Evolutionary conservation across 169 alveolate species (phyloP), one percentile per base, ranked within the genome.

Genomic region (Eimeria maxima): DNA sequence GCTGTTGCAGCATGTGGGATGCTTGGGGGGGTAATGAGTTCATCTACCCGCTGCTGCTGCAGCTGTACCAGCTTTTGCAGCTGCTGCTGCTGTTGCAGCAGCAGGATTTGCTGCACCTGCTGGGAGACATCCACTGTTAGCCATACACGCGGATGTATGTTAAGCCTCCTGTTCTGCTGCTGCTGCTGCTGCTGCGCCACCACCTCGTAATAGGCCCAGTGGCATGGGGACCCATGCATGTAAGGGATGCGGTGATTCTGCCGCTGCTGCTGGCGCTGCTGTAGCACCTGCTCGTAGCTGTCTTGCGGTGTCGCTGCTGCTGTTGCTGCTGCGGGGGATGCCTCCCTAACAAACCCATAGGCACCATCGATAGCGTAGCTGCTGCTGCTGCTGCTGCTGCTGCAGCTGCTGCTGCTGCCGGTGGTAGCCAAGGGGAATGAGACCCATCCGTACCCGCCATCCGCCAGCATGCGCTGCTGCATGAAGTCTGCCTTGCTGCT

Each of bases 171-270:
- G 73, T 24, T 69, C 27, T n/a, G 53, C 87, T 2, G 73, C 71
- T 45, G 90, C 73, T 81, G 90, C 90, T 18, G 71, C 90, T 50
- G 60, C 60, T 53, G 60, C 60, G 0, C 90, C 38, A 42, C 88
- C 38, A 78, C 88, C 42, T 78, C 88, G 33, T 45, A 78, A 45
- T 38, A 78, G 63, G 29, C 88, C 88, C 88, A 78, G 65, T 45
- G 63, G 63, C 88, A 78, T 63, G 90, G 90, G 27, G 90, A 42
- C 8, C 90, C 90, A 24, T 81, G 90, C 73, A 47, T 24, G 73
- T 81, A 38, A 24, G 90, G 73, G 55, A n/a, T 81, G 90, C 73
- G 90, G 24, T 53, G 42, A 38, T 29, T 22, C 90, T 47, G 90
- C 67, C 20, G 73, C 71, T 50, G 67, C 53, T 50, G 90, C 67